Percentiles rank a stretch among this genome's conserved stretches.
Conservation (phyloP, 176 grass and related monocot species). For the Puccinellia tenuiflora region DNA sequence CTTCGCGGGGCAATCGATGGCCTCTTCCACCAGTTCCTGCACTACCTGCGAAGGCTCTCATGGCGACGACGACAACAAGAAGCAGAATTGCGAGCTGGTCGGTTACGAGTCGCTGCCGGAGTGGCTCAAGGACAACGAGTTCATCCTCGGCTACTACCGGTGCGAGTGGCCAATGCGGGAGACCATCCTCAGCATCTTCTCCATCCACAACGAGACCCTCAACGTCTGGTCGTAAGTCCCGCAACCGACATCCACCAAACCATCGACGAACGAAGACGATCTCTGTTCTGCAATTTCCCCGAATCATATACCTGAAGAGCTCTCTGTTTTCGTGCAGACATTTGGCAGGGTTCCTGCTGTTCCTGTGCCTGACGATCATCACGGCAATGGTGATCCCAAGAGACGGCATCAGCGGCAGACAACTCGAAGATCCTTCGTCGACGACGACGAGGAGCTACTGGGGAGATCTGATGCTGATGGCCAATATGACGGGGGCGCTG, state of each 20-base stretch:
- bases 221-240: slow-evolving; percentile 80
- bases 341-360: slow-evolving; percentile 77
- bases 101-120: slow-evolving; percentile 48
- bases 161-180: slow-evolving; percentile 85
- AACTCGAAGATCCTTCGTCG: neutral
- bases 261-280: neutral
- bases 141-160: slow-evolving; percentile 61
- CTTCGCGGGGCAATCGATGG: slow-evolving; percentile 35
- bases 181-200: slow-evolving; percentile 74
- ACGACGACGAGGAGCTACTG: neutral
- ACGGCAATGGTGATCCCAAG: slow-evolving; percentile 66
- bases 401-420: neutral
- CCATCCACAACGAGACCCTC: slow-evolving; percentile 87
- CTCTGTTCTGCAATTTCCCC: too few relatives aligned
- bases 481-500: slow-evolving; percentile 38
- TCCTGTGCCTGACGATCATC: slow-evolving; percentile 61
- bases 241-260: too few relatives aligned
- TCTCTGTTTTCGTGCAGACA: slow-evolving; percentile 43
- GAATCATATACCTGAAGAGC: neutral
- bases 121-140: slow-evolving; percentile 90
- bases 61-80: neutral
- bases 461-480: slow-evolving; percentile 26
- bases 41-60: neutral
- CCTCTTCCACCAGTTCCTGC: slow-evolving; percentile 10
- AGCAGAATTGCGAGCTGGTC: slow-evolving; percentile 39